phyloP scores from a whole-genome alignment of 2,329 filamentous ascomycete genomes.

The Colletotrichum incanum region DNA sequence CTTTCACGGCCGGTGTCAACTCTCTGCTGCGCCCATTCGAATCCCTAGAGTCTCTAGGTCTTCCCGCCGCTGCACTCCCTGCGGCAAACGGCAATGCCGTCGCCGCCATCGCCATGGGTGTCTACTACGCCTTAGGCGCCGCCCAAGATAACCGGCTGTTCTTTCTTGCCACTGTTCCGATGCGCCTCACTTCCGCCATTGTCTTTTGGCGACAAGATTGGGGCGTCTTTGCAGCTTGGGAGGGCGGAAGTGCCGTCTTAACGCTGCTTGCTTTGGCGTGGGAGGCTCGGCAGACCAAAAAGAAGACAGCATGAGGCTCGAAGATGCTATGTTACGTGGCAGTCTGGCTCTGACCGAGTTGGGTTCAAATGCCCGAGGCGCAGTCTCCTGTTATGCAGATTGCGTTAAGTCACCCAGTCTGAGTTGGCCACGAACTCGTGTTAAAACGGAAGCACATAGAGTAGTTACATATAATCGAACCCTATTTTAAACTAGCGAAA shows the following conservation, averaged over 20 bases:
- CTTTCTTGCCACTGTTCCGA: constrained; percentile 51
- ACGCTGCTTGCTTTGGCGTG: constrained; percentile 16
- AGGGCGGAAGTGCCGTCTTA: constrained; percentile 47
- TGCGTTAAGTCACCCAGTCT: background rate
- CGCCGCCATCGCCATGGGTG: constrained; percentile 51
- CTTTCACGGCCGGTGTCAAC: constrained; percentile 44
- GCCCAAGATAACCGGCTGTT: constrained; percentile 52
- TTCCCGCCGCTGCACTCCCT: constrained; percentile 37
- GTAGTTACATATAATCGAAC: too few species aligned
- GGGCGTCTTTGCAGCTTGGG: constrained; percentile 49
- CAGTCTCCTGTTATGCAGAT: background rate
- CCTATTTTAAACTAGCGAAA: too few species aligned
- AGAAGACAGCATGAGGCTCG: background rate
- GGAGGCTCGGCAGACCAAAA: background rate
- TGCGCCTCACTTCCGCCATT: constrained; percentile 49
- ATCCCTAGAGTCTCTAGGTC: background rate
- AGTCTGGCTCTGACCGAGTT: background rate
- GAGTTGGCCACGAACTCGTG: background rate
- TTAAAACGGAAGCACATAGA: background rate
- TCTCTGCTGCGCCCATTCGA: constrained; percentile 18
- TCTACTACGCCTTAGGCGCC: constrained; percentile 52
- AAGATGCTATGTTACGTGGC: background rate
- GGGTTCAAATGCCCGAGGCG: too few species aligned
- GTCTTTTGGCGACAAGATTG: constrained; percentile 51
- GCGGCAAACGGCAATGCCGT: constrained; percentile 45